Percentiles rank a stretch among this genome's conserved stretches.
These are phyloP conservation scores for Calonectria pseudoreteaudii DNA, from an alignment of 2,329 filamentous ascomycete species.

Conservation along the genomic window DNA sequence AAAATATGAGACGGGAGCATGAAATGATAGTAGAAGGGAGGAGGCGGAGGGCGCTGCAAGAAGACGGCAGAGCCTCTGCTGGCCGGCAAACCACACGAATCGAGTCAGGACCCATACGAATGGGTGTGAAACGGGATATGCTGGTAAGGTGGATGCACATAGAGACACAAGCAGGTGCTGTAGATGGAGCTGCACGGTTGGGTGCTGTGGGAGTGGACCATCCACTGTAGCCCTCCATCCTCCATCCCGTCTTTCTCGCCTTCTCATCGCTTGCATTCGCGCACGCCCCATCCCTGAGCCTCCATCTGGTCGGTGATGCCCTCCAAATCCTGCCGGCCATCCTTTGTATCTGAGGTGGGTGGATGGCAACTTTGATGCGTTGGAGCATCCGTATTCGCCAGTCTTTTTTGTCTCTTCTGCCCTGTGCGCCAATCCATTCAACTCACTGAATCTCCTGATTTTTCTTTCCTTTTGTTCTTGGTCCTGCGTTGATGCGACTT, in stretches of 20 bases:
- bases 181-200: background rate
- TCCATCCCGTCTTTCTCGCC: background rate
- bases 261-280: background rate
- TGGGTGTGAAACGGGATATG: slow-evolving; percentile 21
- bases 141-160: background rate
- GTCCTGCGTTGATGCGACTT: background rate
- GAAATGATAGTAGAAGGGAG: background rate
- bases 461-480: background rate
- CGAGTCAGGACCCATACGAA: slow-evolving; percentile 2
- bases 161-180: background rate
- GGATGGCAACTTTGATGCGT: background rate
- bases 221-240: background rate
- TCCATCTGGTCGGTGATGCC: background rate
- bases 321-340: slow-evolving; percentile 12
- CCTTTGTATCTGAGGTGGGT: background rate
- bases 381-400: slow-evolving; percentile 7
- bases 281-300: background rate
- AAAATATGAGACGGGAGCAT: background rate
- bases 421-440: background rate
- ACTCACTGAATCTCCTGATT: background rate
- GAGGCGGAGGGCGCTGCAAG: background rate
- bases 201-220: background rate
- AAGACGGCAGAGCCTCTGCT: background rate
- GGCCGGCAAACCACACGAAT: background rate
- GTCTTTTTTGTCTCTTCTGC: background rate